Conservation (phyloP, 2,329 filamentous ascomycete genomes). For the Coniochaeta hoffmannii region DNA sequence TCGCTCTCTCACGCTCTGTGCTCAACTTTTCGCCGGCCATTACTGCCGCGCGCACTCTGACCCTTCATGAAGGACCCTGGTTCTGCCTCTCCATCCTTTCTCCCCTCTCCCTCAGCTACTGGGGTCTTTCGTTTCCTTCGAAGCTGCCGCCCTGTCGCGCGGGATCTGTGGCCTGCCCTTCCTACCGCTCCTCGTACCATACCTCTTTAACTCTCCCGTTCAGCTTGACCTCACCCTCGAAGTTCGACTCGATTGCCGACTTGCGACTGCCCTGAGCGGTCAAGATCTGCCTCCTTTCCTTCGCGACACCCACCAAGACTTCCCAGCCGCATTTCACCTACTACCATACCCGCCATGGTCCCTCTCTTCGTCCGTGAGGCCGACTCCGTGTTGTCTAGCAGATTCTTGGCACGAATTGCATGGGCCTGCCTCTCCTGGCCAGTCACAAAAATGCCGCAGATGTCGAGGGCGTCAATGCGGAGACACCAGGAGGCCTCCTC, state of each 20-base stretch:
- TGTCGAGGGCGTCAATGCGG: background rate
- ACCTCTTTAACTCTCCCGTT: conserved; percentile 1
- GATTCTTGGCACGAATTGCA: conserved; percentile 4
- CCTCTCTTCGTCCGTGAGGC: conserved; percentile 4
- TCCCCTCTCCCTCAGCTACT: background rate
- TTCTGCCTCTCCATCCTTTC: background rate
- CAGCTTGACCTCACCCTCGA: conserved; percentile 2
- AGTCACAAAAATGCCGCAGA: conserved; percentile 4
- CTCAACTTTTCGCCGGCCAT: background rate
- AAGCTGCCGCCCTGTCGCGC: background rate
- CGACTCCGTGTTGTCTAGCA: conserved; percentile 3
- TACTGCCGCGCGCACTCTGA: background rate
- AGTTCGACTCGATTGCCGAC: conserved; percentile 1
- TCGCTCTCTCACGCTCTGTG: background rate
- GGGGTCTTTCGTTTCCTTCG: background rate
- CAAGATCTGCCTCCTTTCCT: conserved; percentile 1
- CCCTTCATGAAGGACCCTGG: background rate
- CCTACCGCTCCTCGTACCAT: background rate
- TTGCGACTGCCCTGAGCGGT: background rate
- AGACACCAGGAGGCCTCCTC: too few species aligned
- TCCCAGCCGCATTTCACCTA: background rate
- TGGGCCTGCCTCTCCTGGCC: conserved; percentile 1
- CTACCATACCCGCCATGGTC: background rate
- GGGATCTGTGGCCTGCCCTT: background rate
- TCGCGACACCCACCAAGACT: background rate